Base-by-base conservation (phyloP, 305 asterid genomes). In the Ilex paraguariensis region DNA sequence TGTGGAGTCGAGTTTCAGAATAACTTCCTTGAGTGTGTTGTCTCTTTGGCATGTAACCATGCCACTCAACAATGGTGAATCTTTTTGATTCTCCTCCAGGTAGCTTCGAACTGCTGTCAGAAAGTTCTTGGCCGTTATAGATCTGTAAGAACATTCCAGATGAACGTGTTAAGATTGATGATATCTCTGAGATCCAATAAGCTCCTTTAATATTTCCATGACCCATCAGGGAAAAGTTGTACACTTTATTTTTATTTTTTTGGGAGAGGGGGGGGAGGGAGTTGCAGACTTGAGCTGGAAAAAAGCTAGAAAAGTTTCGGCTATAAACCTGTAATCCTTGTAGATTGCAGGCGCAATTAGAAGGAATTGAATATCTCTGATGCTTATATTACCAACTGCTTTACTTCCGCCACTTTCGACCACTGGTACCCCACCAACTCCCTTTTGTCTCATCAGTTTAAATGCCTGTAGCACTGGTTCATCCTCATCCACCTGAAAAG, bases 391-490 rank as follows among this genome's bases (percentile, higher is more conserved):
- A 61, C 99, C 99, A 36, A 93, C 73, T n/a, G 99, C 91, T 67
- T 83, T 87, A 30, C 32, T 80, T 52, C 96, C 96, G 60, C 75
- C 87, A 52, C 78, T 82, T 54, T 76, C 85, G 50, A 93, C 89
- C 52, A 93, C 95, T 0, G 99, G 99, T 16, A 93, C 69, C 16
- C 92, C 99, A 65, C 99, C 99, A 30, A 90, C 89, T 46, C 95
- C 97, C 28, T 93, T 79, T 63, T 81, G 89, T 66, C 95, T 76
- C 99, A 90, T 90, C 45, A 90, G 62, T 66, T 87, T 93, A 69
- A 93, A 93, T 16, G 99, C 97, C 77, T 90, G 96, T 75, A 93
- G 82, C 60, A 93, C 99, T 2, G 99, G 97, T 36, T 93, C 99
- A 31, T 93, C 97, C 76, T 84, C 96, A 1, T 67, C n/a, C 30